A percentile compares a stretch with the other conserved stretches of the same genome.
Evolutionary conservation across 177 flowering plant species (phyloP).

Genomic region (Vitis hybrid): DNA sequence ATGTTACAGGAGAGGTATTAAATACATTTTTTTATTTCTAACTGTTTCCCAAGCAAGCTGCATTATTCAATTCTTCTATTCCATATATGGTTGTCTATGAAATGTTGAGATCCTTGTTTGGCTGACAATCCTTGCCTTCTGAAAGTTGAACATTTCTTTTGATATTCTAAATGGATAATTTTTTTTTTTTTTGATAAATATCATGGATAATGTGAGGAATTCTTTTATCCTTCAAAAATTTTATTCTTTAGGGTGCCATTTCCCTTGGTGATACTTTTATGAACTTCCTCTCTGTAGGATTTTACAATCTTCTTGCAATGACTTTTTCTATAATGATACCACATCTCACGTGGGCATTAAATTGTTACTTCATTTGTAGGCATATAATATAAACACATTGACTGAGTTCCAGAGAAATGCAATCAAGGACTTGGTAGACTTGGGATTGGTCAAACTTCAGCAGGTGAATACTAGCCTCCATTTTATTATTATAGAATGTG

Average conservation of each 20-base stretch:
- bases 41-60: neutral
- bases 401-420: conserved; percentile 55
- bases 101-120: neutral
- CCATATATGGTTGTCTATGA: no score
- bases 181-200: no score
- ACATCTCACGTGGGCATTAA: neutral
- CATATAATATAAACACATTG: conserved; percentile 75
- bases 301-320: neutral
- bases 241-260: neutral
- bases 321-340: neutral
- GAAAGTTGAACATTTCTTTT: neutral
- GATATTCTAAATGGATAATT: neutral
- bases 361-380: conserved; percentile 40
- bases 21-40: neutral
- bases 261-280: neutral
- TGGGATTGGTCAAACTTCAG: conserved; percentile 87
- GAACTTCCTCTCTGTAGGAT: neutral
- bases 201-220: neutral
- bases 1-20: conserved; percentile 81
- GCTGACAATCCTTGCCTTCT: neutral
- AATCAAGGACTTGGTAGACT: conserved; percentile 80
- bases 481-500: neutral
- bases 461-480: conserved; percentile 45
- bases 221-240: neutral
- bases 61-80: neutral